Base-by-base conservation (phyloP, 2,329 filamentous ascomycete genomes). In the Endoconidiophora laricicola region DNA sequence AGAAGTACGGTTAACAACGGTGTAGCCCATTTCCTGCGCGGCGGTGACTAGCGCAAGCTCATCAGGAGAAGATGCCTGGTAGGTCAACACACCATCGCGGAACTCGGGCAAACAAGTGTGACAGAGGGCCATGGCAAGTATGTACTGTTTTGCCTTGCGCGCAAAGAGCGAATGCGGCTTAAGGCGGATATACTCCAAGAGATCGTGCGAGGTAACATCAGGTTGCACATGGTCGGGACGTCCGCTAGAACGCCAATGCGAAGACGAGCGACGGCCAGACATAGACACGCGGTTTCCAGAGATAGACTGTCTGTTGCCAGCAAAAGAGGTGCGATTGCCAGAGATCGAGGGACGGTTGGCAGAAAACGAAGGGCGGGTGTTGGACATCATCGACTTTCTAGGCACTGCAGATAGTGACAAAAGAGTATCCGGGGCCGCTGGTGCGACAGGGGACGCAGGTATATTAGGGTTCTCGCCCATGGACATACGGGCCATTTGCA, bases 71-170 rank as follows among this genome's bases (percentile, higher is more conserved):
- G 87, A 83, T 14, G 88, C 85, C 64, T 94, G 88, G 59, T 85
- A 95, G 6, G 81, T 76, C n/a, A 84, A 72, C 37, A 77, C 68
- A 3, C 82, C 86, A 57, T 82, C 72, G 23, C 78, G 76, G 42
- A 79, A 69, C 61, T 96, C 88, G 0, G 90, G 88, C 22, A 94
- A 69, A 60, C 87, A 94, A 1, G 87, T 94, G 61, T 96, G 88
- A 57, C 90, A 95, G 1, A 96, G 68, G 0, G 88, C 86, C 58
- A 95, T 74, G 0, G 81, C 83, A 3, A 96, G 69, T 3, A 96
- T 74, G 57, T 93, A 91, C 60, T 93, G 79, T 54, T 81, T 81
- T 1, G 81, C 84, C 59, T 85, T 87, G 53, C 76, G 76, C 1
- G 88, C 78, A 59, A 94, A 94, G 1, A 78, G 61, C 0, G 86